Percentiles rank a stretch among this genome's conserved stretches.
Conservation (phyloP, 2,329 filamentous ascomycete species). For the Dendryphion nanum region DNA sequence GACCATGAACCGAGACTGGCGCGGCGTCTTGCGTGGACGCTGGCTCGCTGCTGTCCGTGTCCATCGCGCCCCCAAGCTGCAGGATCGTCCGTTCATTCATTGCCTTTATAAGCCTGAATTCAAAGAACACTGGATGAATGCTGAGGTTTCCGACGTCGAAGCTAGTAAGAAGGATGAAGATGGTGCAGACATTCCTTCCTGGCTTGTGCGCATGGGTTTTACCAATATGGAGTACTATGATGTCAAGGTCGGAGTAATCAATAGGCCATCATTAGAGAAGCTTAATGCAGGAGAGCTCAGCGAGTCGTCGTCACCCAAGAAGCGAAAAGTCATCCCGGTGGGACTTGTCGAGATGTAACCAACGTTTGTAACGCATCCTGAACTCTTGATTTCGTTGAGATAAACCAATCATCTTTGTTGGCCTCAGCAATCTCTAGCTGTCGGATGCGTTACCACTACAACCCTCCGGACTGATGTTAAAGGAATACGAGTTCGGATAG, state of each 20-base stretch:
- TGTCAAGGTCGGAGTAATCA: slow-evolving; percentile 28
- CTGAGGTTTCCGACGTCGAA: slow-evolving; percentile 2
- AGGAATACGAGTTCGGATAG: too few species aligned
- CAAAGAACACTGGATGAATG: slow-evolving; percentile 25
- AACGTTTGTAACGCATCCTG: too few species aligned
- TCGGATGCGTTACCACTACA: too few species aligned
- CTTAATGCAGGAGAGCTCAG: too few species aligned
- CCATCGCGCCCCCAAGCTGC: slow-evolving; percentile 12
- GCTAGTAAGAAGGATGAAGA: neutral
- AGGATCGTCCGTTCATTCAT: slow-evolving; percentile 20
- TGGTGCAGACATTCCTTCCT: slow-evolving; percentile 7
- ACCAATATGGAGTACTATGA: slow-evolving; percentile 25
- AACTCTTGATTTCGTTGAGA: too few species aligned
- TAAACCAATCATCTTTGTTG: too few species aligned
- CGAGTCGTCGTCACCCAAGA: too few species aligned
- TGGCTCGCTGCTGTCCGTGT: slow-evolving; percentile 19
- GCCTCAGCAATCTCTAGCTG: too few species aligned
- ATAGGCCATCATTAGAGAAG: too few species aligned
- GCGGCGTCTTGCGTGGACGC: slow-evolving; percentile 17
- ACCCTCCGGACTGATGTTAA: too few species aligned
- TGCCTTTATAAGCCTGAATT: slow-evolving; percentile 21
- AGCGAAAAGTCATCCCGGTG: too few species aligned
- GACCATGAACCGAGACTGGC: slow-evolving; percentile 23
- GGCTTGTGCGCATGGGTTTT: slow-evolving; percentile 23
- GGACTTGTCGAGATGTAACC: too few species aligned